Conservation (phyloP, 2,329 filamentous ascomycete species). For the Graphilbum fragrans region DNA sequence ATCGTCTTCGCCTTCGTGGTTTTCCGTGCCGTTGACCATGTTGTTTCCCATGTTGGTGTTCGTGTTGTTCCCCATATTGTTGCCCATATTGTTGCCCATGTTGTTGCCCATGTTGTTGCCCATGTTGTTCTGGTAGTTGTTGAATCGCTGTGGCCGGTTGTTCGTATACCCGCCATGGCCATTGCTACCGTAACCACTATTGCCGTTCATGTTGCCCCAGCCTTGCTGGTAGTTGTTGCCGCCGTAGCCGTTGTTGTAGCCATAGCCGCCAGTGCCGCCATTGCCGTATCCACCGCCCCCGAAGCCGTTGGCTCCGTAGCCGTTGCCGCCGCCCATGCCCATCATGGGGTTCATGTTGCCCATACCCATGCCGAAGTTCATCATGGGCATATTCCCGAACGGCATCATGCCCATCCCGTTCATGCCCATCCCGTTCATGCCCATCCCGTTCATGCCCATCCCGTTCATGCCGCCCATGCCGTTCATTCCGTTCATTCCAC, state of each 20-base stretch:
- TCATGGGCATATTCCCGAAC: conserved; percentile 21
- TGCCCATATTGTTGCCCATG: conserved; percentile 1
- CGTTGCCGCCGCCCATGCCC: conserved; percentile 13
- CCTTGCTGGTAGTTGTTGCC: conserved; percentile 2
- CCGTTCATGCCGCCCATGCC: conserved; percentile 17
- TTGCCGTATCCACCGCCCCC: conserved; percentile 6
- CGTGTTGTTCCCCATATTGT: conserved; percentile 10
- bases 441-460: conserved; percentile 15
- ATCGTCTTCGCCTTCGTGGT: conserved; percentile 60
- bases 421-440: conserved; percentile 21
- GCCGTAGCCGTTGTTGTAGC: neutral
- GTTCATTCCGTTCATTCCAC: conserved; percentile 24
- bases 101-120: neutral
- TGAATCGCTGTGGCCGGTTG: conserved; percentile 4
- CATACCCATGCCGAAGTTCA: conserved; percentile 23
- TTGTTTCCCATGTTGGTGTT: conserved; percentile 15
- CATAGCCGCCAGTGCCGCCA: conserved; percentile 9
- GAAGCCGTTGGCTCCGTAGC: neutral
- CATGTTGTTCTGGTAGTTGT: conserved; percentile 5
- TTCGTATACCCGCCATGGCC: conserved; percentile 8
- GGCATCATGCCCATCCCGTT: conserved; percentile 24
- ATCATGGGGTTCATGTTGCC: conserved; percentile 9
- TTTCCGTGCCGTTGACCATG: conserved; percentile 10
- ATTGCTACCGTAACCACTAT: conserved; percentile 14
- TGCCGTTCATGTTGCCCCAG: conserved; percentile 13